A percentile compares a stretch with the other conserved stretches of the same genome.
Evolutionary conservation across 2,329 filamentous ascomycete species (phyloP).

Genomic region (Daldinia eschscholtzii): DNA sequence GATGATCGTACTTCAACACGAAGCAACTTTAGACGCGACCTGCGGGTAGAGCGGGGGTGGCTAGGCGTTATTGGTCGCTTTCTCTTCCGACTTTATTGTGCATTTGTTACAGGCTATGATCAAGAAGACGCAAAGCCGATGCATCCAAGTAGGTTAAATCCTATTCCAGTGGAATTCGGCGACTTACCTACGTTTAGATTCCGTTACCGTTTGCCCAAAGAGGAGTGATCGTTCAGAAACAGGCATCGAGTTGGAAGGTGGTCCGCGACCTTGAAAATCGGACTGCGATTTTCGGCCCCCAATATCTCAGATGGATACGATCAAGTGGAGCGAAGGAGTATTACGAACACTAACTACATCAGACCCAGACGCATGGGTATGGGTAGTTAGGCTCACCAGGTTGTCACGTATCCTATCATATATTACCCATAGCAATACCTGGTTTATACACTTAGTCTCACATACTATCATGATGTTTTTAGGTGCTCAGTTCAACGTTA

Average conservation of each 20-base stretch:
- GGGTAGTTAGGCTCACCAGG: background rate
- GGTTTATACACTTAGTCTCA: background rate
- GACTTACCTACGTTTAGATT: conserved; percentile 11
- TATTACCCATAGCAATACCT: background rate
- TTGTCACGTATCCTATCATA: background rate
- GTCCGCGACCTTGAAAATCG: conserved; percentile 16
- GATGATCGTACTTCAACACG: conserved; percentile 5
- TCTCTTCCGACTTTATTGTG: conserved; percentile 25
- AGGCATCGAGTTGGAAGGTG: conserved; percentile 18
- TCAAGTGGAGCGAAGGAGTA: conserved; percentile 6
- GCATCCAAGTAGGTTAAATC: conserved; percentile 16
- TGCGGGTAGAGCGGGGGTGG: conserved; percentile 23
- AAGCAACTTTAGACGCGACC: conserved; percentile 7
- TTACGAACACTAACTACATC: conserved; percentile 6
- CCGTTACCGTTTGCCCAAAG: conserved; percentile 14
- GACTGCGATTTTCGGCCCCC: conserved; percentile 14
- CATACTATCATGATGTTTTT: background rate
- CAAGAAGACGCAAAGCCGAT: conserved; percentile 14
- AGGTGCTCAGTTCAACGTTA: conserved; percentile 3
- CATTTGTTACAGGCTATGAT: conserved; percentile 17
- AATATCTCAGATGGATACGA: conserved; percentile 1
- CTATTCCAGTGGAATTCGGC: background rate
- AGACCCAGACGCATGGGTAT: conserved; percentile 1
- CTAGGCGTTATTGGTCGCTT: conserved; percentile 21
- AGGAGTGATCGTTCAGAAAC: conserved; percentile 3